phyloP scores from a whole-genome alignment of 192 early-diverging fungal species.

The Backusella mclennaniae region DNA sequence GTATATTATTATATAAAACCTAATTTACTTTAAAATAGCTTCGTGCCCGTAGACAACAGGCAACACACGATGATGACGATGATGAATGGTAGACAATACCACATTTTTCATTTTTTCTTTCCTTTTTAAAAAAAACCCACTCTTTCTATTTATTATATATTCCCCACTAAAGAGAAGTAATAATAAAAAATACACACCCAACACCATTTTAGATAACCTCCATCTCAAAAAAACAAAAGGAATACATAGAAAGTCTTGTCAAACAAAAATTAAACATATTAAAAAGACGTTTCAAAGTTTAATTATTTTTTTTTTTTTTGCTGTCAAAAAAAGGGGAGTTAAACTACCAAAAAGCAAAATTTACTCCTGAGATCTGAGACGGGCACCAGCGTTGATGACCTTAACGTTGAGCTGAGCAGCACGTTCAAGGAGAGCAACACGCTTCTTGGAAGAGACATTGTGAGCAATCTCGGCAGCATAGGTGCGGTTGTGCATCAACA shows the following conservation, averaged over 20 bases:
- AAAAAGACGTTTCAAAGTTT: neutral
- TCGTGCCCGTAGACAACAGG: slow-evolving; percentile 20
- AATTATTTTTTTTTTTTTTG: neutral
- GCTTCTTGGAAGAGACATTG: slow-evolving; percentile 93
- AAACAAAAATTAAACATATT: neutral
- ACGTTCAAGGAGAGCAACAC: slow-evolving; percentile 88
- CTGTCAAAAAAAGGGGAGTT: neutral
- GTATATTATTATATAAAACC: neutral
- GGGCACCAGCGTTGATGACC: slow-evolving; percentile 91
- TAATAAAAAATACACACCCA: neutral
- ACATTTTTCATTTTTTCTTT: neutral
- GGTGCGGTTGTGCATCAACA: slow-evolving; percentile 99
- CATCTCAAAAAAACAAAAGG: neutral
- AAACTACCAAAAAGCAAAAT: slow-evolving; percentile 8
- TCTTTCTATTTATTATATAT: neutral
- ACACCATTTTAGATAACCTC: neutral
- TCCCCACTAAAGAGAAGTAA: neutral
- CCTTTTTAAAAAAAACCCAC: neutral
- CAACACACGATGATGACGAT: slow-evolving; percentile 20
- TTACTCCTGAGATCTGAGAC: slow-evolving; percentile 80
- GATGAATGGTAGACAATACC: slow-evolving; percentile 23
- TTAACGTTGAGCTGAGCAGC: slow-evolving; percentile 96
- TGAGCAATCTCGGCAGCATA: slow-evolving; percentile 99
- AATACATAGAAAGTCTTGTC: neutral
- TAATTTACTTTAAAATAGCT: slow-evolving; percentile 10